phyloP scores from a whole-genome alignment of 805 yeast species.

The Candida wancherniae region DNA sequence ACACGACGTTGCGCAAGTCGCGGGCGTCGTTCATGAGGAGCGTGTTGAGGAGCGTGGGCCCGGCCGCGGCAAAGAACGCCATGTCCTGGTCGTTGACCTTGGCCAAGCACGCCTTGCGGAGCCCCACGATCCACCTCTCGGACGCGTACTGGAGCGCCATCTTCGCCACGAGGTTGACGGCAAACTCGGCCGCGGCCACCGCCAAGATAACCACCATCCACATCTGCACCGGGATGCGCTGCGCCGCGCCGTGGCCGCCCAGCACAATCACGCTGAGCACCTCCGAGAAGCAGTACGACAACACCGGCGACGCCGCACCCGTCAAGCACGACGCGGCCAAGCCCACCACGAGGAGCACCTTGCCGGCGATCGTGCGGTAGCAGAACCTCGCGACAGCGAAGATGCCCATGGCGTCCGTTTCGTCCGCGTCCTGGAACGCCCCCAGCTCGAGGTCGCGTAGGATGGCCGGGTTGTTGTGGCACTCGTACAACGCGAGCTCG shows the following conservation, averaged over 20 bases:
- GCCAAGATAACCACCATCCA: slow-evolving; percentile 67
- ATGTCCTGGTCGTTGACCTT: slow-evolving; percentile 48
- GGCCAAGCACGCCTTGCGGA: slow-evolving; percentile 48
- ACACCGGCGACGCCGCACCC: slow-evolving; percentile 68
- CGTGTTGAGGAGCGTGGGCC: slow-evolving; percentile 54
- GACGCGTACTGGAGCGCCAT: slow-evolving; percentile 52
- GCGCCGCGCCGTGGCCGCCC: slow-evolving; percentile 11
- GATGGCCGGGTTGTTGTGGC: slow-evolving; percentile 20
- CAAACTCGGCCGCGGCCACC: slow-evolving; percentile 62
- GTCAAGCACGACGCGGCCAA: slow-evolving; percentile 46
- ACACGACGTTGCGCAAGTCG: slow-evolving; percentile 62
- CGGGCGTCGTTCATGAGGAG: slow-evolving; percentile 77
- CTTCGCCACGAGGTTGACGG: slow-evolving; percentile 47
- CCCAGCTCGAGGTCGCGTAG: slow-evolving; percentile 20
- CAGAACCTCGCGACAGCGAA: slow-evolving; percentile 24
- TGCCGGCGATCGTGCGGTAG: slow-evolving; percentile 16
- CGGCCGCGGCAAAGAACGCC: slow-evolving; percentile 46
- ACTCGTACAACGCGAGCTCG: slow-evolving; percentile 10
- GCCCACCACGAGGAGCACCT: slow-evolving; percentile 43
- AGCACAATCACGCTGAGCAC: slow-evolving; percentile 51
- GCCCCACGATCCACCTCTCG: slow-evolving; percentile 58
- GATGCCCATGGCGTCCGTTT: slow-evolving; percentile 18
- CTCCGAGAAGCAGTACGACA: slow-evolving; percentile 73
- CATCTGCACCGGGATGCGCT: slow-evolving; percentile 26
- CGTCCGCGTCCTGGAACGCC: slow-evolving; percentile 7